phyloP scores from a whole-genome alignment of 495 filamentous ascomycete genomes.

The Penicillium desertorum region DNA sequence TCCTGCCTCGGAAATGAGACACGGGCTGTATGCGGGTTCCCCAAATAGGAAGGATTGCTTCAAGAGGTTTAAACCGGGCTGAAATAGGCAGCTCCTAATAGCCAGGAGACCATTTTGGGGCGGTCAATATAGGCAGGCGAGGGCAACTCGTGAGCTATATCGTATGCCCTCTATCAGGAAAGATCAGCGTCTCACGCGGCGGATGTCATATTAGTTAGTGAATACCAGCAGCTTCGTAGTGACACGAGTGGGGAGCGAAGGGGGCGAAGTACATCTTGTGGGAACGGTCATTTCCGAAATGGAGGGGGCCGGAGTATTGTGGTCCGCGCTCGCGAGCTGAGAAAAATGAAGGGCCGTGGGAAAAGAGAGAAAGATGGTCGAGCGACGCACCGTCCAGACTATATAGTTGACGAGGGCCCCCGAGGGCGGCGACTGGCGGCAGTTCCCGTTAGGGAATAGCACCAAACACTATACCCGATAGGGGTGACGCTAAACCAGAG shows the following conservation, averaged over 20 bases:
- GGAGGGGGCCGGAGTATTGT: neutral
- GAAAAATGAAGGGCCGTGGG: neutral
- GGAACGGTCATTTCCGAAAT: slow-evolving; percentile 5
- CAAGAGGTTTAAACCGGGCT: neutral
- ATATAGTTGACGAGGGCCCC: slow-evolving; percentile 3
- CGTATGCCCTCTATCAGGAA: neutral
- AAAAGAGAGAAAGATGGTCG: neutral
- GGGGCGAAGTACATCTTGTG: slow-evolving; percentile 1
- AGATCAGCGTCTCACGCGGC: neutral
- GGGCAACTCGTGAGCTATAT: neutral
- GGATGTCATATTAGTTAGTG: neutral
- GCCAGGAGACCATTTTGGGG: neutral
- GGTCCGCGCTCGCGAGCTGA: neutral
- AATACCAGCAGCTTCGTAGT: neutral
- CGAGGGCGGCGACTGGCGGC: neutral
- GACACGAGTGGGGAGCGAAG: neutral
- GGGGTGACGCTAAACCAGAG: neutral
- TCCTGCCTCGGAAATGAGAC: too few species aligned
- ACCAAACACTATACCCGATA: neutral
- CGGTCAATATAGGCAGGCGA: neutral
- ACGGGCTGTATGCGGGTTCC: too few species aligned
- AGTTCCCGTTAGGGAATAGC: slow-evolving; percentile 6
- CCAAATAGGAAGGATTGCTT: too few species aligned
- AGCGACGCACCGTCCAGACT: slow-evolving; percentile 5
- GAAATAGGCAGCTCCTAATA: neutral